Conservation (phyloP, 345 rosid species). For the Lenwebbia sp. region DNA sequence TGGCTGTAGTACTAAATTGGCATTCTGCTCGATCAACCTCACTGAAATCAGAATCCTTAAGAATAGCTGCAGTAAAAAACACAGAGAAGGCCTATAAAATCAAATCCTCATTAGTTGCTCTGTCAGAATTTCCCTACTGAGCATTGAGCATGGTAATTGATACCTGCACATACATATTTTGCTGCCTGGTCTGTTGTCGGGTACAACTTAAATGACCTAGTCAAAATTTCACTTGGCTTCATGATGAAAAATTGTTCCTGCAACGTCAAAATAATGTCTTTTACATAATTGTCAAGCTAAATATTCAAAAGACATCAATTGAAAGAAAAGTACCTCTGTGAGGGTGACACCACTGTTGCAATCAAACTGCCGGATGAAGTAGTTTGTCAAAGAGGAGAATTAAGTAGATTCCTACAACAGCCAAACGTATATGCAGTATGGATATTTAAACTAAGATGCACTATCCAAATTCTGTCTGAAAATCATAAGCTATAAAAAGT, state of each 20-base stretch:
- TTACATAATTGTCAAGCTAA: not conserved
- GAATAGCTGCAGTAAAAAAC: conserved; percentile 46
- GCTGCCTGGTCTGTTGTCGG: conserved; percentile 85
- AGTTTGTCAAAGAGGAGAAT: not conserved
- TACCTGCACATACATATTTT: conserved; percentile 61
- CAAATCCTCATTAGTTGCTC: not conserved
- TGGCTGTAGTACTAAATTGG: conserved; percentile 79
- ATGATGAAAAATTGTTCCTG: conserved; percentile 91
- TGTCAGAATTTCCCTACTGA: not conserved
- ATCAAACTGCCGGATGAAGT: conserved; percentile 45
- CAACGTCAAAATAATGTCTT: conserved; percentile 1
- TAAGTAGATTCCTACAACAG: not conserved
- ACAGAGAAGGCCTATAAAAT: not conserved
- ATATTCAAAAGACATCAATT: not conserved
- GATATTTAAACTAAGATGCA: not conserved
- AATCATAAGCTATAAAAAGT: not conserved
- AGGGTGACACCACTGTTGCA: conserved; percentile 72
- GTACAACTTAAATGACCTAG: conserved; percentile 63
- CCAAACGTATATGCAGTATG: not conserved
- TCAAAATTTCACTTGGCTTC: conserved; percentile 54
- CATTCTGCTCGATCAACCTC: conserved; percentile 92
- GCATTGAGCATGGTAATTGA: not conserved
- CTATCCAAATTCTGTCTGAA: not conserved
- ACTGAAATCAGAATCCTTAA: conserved; percentile 72
- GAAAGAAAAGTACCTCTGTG: conserved; percentile 44